Base-by-base conservation (phyloP, 257 asterid genomes). In the Scutellaria barbata region DNA sequence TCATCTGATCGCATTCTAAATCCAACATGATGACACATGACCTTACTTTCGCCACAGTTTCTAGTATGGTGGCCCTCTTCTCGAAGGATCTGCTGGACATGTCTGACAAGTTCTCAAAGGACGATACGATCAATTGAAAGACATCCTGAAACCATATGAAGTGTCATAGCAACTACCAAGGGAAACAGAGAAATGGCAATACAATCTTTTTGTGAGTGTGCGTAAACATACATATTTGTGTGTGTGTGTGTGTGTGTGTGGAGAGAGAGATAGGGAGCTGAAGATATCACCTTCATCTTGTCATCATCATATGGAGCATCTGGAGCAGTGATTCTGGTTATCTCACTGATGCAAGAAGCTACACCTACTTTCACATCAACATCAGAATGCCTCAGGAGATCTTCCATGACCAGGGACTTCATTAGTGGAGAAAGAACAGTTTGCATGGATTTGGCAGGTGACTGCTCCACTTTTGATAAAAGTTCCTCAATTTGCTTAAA, bases 11-110 rank as follows among this genome's bases (percentile, higher is more conserved):
- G 35, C 99, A 95, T 84, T 95, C 99, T 72, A 95, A 85, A 79
- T 95, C 99, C 96, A 95, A 75, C 98, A 95, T 88, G 63, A 95
- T 87, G 66, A 95, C 96, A 75, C 99, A 92, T 16, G 98, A 92
- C 77, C 98, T 87, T 65, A 95, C 96, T 86, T 92, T 92, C 76
- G 97, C 89, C 81, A 95, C 92, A 48, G 98, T 95, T 85, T 95
- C 97, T 76, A 95, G 95, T 78, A 95, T 85, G 73, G 87, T 42
- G 70, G 79, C 85, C 83, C 96, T 88, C 85, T 92, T 92, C 16
- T 43, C 75, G 74, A 80, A 81, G 10, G 98, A 95, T 84, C 90
- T 84, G 85, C 97, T 85, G 68, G 92, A 85, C 74, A 62, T 57
- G 70, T 92, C 97, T 14, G 87, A 58, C 78, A 92, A 76, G 62